Evolutionary conservation across 2,329 filamentous ascomycete species (phyloP), one percentile per base, ranked within the genome.

Genomic region (Akanthomyces lecanii): DNA sequence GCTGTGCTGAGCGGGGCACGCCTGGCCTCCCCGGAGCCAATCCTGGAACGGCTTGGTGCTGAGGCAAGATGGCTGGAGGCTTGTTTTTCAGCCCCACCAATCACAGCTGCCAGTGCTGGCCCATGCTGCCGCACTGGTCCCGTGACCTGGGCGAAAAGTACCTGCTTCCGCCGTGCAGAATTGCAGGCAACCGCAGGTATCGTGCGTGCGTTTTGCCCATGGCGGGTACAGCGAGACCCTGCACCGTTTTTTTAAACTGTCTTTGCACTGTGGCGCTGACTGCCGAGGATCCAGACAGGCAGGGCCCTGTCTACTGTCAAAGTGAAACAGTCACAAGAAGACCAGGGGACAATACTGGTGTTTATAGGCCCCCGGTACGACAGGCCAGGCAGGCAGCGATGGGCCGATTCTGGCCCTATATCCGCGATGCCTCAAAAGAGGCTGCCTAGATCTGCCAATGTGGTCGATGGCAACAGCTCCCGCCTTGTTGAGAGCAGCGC

Each of bases 211-310:
- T 48, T 40, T 40, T 16, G 14, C 12, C 5, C 38, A 16, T 16
- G 38, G 38, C 38, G 14, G 4, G 38, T 3, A 4, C 38, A 16
- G 12, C 14, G 38, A 40, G 38, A 38, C 47, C 33, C 57, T 30
- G 58, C 48, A 61, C 58, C 48, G 58, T 61, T 52, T 45, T 11
- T 28, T 36, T n/a, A 21, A 36, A 45, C 36, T 58, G 42, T 7
- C 45, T 11, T 61, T 40, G 16, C 58, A 61, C 58, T 61, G 58
- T 61, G 47, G 57, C 45, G 33, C 16, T 33, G 40, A 59, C 45
- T 56, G 53, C 53, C 38, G 45, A 45, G 18, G 33, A n/a, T 18
- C 18, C 4, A 25, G 28, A 50, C 11, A 23, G 5, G 5, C 33
- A 4, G n/a, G 53, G 12, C 12, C 18, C 53, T 40, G 40, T 23